Evolutionary conservation across 140 eudicot genomes (phyloP).

Genomic region (Erigeron philadelphicus): DNA sequence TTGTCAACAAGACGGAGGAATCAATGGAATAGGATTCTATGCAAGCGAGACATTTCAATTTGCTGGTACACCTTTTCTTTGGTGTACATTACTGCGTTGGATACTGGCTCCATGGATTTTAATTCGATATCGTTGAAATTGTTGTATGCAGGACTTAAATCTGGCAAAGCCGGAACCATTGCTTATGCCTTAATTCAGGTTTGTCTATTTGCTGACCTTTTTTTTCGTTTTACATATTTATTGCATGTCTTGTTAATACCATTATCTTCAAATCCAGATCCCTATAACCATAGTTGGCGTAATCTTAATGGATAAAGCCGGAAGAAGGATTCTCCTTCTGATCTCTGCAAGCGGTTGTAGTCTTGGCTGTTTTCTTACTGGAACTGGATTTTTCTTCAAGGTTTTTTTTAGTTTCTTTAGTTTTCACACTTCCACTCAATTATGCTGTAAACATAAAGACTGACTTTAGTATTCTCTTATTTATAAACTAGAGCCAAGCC

Average conservation of each 20-base stretch:
- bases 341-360: conserved; percentile 62
- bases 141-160: conserved; percentile 46
- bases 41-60: conserved; percentile 54
- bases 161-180: conserved; percentile 52
- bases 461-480: not conserved
- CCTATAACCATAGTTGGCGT: conserved; percentile 72
- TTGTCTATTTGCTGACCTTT: conserved; percentile 7
- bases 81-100: not conserved
- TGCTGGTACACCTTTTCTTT: conserved; percentile 41
- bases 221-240: not conserved
- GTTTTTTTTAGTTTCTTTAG: conserved; percentile 24
- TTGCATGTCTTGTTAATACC: not conserved
- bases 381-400: conserved; percentile 63
- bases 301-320: conserved; percentile 63
- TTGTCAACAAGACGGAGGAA: conserved; percentile 71
- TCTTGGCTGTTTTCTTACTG: conserved; percentile 64
- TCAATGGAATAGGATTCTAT: conserved; percentile 68
- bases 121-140: not conserved
- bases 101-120: not conserved
- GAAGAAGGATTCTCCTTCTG: conserved; percentile 69
- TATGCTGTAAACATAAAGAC: not conserved
- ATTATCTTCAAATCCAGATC: conserved; percentile 33
- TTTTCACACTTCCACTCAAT: not conserved
- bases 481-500: conserved; percentile 39
- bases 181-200: conserved; percentile 74